phyloP scores from a whole-genome alignment of 306 rosid species.

The Begonia loranthoides region DNA sequence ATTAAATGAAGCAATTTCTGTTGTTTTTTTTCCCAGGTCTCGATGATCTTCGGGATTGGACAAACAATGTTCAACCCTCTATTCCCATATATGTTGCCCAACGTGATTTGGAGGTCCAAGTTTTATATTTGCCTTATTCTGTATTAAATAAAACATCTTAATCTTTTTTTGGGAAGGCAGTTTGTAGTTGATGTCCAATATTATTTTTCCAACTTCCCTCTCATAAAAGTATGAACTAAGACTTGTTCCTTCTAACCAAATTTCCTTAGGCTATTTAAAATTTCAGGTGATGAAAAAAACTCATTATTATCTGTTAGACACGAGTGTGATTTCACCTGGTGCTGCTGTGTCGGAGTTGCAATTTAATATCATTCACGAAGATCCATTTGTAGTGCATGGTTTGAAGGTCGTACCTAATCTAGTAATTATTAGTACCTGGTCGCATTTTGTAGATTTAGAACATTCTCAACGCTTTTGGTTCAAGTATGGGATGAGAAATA shows the following conservation, averaged over 20 bases:
- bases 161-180: background rate
- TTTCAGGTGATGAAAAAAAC: conserved; percentile 91
- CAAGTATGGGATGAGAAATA: background rate
- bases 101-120: conserved; percentile 80
- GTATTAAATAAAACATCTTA: background rate
- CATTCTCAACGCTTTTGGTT: background rate
- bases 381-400: conserved; percentile 56
- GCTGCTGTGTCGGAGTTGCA: conserved; percentile 93
- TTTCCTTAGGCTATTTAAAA: conserved; percentile 8
- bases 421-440: background rate
- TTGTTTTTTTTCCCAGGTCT: conserved; percentile 40
- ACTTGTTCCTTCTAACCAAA: background rate
- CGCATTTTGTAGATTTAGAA: background rate
- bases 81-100: conserved; percentile 78
- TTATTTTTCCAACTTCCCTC: background rate
- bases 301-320: conserved; percentile 83
- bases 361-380: conserved; percentile 58
- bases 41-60: conserved; percentile 96
- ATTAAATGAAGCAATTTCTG: background rate
- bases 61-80: conserved; percentile 80
- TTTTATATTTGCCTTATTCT: conserved; percentile 11
- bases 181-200: background rate
- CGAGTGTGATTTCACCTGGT: conserved; percentile 58
- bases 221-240: background rate
- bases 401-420: conserved; percentile 41